Conservation (phyloP, 2,329 filamentous ascomycete species). For the Colletotrichum sp. region DNA sequence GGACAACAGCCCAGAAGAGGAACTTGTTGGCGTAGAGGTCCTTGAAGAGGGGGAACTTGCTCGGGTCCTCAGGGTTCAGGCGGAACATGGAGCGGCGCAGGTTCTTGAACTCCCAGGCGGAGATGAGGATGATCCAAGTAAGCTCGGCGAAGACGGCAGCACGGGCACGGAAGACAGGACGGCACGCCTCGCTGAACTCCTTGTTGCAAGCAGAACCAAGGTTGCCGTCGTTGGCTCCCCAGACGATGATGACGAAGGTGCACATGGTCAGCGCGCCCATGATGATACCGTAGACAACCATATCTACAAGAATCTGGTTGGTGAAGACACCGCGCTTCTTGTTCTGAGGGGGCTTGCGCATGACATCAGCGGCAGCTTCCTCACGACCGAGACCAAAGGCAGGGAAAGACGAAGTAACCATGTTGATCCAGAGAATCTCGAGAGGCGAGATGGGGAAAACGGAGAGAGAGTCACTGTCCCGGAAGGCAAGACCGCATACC, state of each 20-base stretch:
- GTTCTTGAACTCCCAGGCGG: constrained; percentile 80
- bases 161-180: constrained; percentile 70
- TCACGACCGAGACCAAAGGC: constrained; percentile 90
- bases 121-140: constrained; percentile 75
- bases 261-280: constrained; percentile 73
- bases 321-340: constrained; percentile 75
- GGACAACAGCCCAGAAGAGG: constrained; percentile 69
- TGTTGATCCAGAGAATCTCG: constrained; percentile 93
- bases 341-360: constrained; percentile 80
- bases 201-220: constrained; percentile 70
- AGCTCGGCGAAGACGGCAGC: constrained; percentile 76
- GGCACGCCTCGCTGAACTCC: constrained; percentile 58
- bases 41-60: constrained; percentile 58
- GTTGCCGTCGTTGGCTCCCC: constrained; percentile 58
- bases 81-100: constrained; percentile 75
- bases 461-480: constrained; percentile 72
- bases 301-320: constrained; percentile 77
- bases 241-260: constrained; percentile 70
- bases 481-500: constrained; percentile 82
- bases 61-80: constrained; percentile 60
- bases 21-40: constrained; percentile 75
- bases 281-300: constrained; percentile 79
- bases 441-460: constrained; percentile 88
- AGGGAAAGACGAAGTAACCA: constrained; percentile 86
- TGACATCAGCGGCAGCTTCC: constrained; percentile 75